phyloP scores from a whole-genome alignment of 495 filamentous ascomycete species.

The Neurospora tetrasperma region DNA sequence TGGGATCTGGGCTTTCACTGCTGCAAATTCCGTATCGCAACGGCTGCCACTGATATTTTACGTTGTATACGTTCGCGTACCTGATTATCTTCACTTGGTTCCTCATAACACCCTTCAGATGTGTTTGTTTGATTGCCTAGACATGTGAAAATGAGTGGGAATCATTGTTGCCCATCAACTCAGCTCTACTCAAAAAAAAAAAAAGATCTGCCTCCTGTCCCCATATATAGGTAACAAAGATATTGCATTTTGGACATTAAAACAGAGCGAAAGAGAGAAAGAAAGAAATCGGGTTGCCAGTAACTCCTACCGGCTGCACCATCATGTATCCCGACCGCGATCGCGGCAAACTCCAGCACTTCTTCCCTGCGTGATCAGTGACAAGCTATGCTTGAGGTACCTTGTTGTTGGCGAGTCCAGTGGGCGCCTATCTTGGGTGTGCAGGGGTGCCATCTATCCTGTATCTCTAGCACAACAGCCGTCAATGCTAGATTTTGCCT shows the following conservation, averaged over 20 bases:
- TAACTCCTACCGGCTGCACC: neutral
- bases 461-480: neutral
- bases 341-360: neutral
- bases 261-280: neutral
- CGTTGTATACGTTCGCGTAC: neutral
- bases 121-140: neutral
- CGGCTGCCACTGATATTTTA: neutral
- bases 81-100: neutral
- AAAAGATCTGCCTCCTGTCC: neutral
- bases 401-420: neutral
- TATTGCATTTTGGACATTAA: neutral
- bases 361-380: neutral
- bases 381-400: neutral
- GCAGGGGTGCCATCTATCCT: neutral
- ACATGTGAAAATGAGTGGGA: neutral
- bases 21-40: neutral
- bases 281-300: neutral
- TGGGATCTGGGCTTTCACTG: neutral
- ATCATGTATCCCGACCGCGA: neutral
- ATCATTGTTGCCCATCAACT: neutral
- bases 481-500: constrained; percentile 40
- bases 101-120: neutral
- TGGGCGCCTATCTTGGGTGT: neutral
- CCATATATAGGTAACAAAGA: neutral
- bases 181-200: neutral